Evolutionary conservation across 805 yeast species (phyloP).

Genomic region (Zygosaccharomyces kombuchaensis): DNA sequence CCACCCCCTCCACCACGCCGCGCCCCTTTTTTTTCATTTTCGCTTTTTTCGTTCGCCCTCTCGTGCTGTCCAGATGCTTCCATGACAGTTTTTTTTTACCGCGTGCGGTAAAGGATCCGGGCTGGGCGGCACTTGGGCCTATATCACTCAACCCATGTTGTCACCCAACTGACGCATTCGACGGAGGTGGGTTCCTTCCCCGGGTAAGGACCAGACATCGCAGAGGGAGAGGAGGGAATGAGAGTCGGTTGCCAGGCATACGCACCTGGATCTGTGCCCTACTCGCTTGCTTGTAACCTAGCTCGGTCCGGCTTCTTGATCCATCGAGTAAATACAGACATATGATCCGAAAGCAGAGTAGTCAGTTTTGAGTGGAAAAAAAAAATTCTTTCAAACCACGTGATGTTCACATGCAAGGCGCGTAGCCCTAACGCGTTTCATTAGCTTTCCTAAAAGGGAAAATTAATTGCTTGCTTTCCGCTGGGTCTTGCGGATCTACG

Average conservation of each 20-base stretch:
- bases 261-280: not conserved
- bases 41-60: not conserved
- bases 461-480: not conserved
- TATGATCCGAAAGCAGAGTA: not conserved
- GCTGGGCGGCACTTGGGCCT: conserved; percentile 1
- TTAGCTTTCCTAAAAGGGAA: not conserved
- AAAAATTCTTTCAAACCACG: not conserved
- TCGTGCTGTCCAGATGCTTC: not conserved
- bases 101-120: not conserved
- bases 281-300: not conserved
- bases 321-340: not conserved
- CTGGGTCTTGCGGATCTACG: not conserved
- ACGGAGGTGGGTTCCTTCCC: not conserved
- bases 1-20: not conserved
- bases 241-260: not conserved
- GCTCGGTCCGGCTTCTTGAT: not conserved
- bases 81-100: not conserved
- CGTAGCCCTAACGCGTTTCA: not conserved
- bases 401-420: not conserved
- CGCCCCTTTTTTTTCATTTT: not conserved
- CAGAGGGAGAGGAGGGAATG: too few relatives aligned
- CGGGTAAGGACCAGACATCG: too few relatives aligned
- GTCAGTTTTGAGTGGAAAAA: not conserved
- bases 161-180: not conserved
- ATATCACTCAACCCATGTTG: not conserved